Percentiles rank a stretch among this genome's conserved stretches.
Evolutionary conservation across 139 green algal species (phyloP).

Genomic region (Micromonas pusilla): DNA sequence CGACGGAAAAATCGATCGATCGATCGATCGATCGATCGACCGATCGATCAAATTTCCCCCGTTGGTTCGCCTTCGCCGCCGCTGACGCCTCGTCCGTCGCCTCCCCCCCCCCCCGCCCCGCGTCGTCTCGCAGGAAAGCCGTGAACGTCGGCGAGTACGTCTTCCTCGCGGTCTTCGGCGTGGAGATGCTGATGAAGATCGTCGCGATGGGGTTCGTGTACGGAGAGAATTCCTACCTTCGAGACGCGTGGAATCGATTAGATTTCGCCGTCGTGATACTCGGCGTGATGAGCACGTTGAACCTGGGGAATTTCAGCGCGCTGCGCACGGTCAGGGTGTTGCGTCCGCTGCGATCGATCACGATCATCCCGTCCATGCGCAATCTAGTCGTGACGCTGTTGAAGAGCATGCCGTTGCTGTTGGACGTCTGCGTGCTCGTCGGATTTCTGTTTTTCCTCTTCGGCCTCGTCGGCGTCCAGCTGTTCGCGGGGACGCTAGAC

Average conservation of each 20-base stretch:
- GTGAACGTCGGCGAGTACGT: slow-evolving; percentile 24
- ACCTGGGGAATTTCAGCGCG: not conserved
- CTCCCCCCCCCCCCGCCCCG: too few relatives aligned
- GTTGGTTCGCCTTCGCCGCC: slow-evolving; percentile 2
- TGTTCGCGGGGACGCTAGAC: slow-evolving; percentile 26
- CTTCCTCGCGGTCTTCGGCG: slow-evolving; percentile 31
- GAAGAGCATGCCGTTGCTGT: slow-evolving; percentile 29
- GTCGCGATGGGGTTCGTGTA: slow-evolving; percentile 31
- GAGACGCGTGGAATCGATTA: slow-evolving; percentile 37
- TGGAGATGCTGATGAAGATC: slow-evolving; percentile 35
- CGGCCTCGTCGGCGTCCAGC: slow-evolving; percentile 37
- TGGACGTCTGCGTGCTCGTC: slow-evolving; percentile 28
- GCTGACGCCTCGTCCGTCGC: not conserved
- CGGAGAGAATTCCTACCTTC: slow-evolving; percentile 25
- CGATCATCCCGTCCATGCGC: slow-evolving; percentile 25
- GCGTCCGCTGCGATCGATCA: slow-evolving; percentile 36
- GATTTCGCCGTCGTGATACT: slow-evolving; percentile 35
- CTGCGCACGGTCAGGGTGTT: slow-evolving; percentile 31
- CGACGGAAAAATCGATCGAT: too few relatives aligned
- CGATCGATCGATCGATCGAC: slow-evolving; percentile 26
- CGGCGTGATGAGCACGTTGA: slow-evolving; percentile 4
- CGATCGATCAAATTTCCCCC: not conserved
- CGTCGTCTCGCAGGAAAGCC: slow-evolving; percentile 15
- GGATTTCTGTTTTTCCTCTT: slow-evolving; percentile 34
- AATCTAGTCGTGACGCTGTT: slow-evolving; percentile 36